phyloP scores from a whole-genome alignment of 1,284 basidiomycete genomes.

The Boletus mariae region DNA sequence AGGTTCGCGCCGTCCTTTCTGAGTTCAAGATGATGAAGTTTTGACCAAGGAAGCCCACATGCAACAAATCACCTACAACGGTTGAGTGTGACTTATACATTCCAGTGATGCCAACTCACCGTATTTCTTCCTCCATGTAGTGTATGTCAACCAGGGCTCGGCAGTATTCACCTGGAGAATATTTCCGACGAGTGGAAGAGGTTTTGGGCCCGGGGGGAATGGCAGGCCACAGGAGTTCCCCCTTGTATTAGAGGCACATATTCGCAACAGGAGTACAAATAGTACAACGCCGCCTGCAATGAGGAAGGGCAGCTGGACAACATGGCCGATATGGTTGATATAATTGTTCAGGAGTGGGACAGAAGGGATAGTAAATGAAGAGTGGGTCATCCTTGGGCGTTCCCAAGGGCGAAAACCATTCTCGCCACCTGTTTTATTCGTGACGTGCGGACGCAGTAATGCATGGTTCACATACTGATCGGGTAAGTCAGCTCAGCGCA shows the following conservation, averaged over 20 bases:
- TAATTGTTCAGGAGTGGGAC: no score
- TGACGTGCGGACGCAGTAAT: background rate
- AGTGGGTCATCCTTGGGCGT: background rate
- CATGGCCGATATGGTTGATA: background rate
- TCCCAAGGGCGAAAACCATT: background rate
- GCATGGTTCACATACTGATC: background rate
- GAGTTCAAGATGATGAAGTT: background rate
- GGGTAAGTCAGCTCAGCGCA: background rate
- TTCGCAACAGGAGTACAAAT: background rate
- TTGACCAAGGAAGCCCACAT: background rate
- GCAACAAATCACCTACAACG: background rate
- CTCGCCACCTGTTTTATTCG: background rate
- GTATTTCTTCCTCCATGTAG: background rate
- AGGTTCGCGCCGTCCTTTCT: background rate
- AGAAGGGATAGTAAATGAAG: background rate
- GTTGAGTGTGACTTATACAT: background rate
- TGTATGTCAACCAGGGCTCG: background rate
- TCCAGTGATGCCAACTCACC: background rate
- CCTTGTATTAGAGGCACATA: background rate
- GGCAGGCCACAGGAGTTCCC: background rate
- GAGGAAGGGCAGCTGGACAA: background rate
- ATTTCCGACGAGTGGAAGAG: background rate
- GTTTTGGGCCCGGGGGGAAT: background rate
- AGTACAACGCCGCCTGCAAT: background rate
- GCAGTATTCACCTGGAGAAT: background rate